A percentile compares a stretch with the other conserved stretches of the same genome.
These are phyloP conservation scores for Nicotiana obtusifolia DNA, from an alignment of 257 asterid genomes.

Conservation along the genomic window DNA sequence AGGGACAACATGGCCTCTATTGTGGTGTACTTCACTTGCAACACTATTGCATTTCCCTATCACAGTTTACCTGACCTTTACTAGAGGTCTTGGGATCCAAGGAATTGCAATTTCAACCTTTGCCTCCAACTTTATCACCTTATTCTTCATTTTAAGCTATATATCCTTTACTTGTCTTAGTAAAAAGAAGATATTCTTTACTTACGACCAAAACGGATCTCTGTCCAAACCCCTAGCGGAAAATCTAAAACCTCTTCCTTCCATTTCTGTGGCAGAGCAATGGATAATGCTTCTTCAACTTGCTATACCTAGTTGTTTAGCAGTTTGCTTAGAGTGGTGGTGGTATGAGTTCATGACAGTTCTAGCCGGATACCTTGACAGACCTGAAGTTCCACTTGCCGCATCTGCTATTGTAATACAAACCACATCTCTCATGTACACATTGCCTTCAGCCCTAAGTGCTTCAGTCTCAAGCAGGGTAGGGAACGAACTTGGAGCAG, in stretches of 20 bases:
- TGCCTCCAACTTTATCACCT: conserved; percentile 48
- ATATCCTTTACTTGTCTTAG: conserved; percentile 22
- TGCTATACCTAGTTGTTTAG: conserved; percentile 70
- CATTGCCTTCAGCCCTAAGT: conserved; percentile 85
- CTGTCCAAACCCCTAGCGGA: conserved; percentile 30
- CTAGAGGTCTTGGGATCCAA: conserved; percentile 55
- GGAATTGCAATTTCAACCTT: conserved; percentile 71
- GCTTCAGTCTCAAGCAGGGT: conserved; percentile 81
- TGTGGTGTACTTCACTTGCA: conserved; percentile 71
- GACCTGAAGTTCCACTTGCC: conserved; percentile 74
- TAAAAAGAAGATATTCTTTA: conserved; percentile 6
- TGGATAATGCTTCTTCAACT: conserved; percentile 66
- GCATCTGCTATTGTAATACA: conserved; percentile 91
- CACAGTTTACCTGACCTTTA: conserved; percentile 65
- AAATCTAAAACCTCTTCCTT: conserved; percentile 24
- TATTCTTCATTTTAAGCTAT: conserved; percentile 53
- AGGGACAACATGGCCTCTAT: conserved; percentile 81
- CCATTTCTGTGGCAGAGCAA: conserved; percentile 47
- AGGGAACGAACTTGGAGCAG: conserved; percentile 92
- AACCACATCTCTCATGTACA: conserved; percentile 93
- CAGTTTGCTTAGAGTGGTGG: conserved; percentile 97
- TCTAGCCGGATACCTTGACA: conserved; percentile 73
- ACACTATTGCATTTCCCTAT: conserved; percentile 67
- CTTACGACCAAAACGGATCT: conserved; percentile 22
- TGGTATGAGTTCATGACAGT: conserved; percentile 95